phyloP scores from a whole-genome alignment of 495 filamentous ascomycete species.

The Penicillium bialowiezense region DNA sequence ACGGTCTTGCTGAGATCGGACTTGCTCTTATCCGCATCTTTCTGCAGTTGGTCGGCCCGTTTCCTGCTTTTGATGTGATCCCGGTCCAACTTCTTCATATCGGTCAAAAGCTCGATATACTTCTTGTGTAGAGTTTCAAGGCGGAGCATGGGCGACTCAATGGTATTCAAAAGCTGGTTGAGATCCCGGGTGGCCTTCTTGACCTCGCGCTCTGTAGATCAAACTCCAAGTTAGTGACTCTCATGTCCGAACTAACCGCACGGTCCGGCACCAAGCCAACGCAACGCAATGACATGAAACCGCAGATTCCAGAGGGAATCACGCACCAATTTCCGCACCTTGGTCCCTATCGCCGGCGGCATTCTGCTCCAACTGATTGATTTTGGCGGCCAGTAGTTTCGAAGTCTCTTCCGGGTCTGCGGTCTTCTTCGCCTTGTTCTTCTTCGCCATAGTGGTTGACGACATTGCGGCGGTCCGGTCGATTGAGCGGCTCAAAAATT shows the following conservation, averaged over 20 bases:
- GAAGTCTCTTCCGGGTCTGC: constrained; percentile 80
- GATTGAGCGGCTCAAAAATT: constrained; percentile 11
- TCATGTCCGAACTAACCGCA: constrained; percentile 1
- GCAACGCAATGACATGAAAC: background rate
- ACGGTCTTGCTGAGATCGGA: constrained; percentile 85
- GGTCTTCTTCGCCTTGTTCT: constrained; percentile 75
- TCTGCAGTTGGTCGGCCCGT: constrained; percentile 88
- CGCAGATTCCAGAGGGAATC: constrained; percentile 15
- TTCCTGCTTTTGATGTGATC: constrained; percentile 96
- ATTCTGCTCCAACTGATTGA: constrained; percentile 92
- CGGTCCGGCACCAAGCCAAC: constrained; percentile 5
- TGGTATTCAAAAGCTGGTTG: constrained; percentile 72
- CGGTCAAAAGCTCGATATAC: constrained; percentile 83
- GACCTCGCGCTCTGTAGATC: constrained; percentile 68
- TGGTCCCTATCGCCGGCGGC: constrained; percentile 92
- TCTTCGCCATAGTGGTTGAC: constrained; percentile 44
- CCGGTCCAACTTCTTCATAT: constrained; percentile 92
- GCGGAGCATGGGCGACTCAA: constrained; percentile 68
- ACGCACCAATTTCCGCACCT: constrained; percentile 94
- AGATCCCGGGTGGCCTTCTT: constrained; percentile 92
- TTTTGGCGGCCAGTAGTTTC: constrained; percentile 87
- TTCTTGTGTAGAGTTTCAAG: constrained; percentile 87
- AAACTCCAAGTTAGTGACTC: constrained; percentile 17
- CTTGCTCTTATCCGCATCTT: constrained; percentile 87
- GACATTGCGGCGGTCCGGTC: constrained; percentile 36